Evolutionary conservation across 1,139 yeast species (phyloP).

Genomic region (Groenewaldozyma auringiensis): DNA sequence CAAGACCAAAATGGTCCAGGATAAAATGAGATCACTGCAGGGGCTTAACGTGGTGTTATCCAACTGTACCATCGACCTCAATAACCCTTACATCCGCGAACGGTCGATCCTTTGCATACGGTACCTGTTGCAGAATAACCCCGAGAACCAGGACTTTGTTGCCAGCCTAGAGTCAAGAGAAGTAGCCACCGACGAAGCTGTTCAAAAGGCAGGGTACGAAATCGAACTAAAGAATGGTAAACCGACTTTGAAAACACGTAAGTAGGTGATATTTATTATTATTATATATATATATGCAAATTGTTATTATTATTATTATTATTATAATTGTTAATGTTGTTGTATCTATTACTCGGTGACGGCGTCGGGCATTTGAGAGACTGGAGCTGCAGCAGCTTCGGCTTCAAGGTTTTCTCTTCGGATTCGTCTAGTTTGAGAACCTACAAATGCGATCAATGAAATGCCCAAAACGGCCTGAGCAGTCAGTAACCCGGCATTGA

Average conservation of each 20-base stretch:
- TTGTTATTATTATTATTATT: background rate
- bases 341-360: background rate
- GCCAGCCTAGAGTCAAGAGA: conserved; percentile 53
- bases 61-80: conserved; percentile 76
- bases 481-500: conserved; percentile 49
- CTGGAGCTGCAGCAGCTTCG: conserved; percentile 56
- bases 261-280: background rate
- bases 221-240: conserved; percentile 51
- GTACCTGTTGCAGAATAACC: conserved; percentile 55
- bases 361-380: conserved; percentile 41
- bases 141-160: conserved; percentile 65
- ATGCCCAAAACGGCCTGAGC: conserved; percentile 51
- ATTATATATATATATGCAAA: background rate
- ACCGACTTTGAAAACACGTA: conserved; percentile 33
- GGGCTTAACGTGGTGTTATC: conserved; percentile 69
- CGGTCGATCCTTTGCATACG: conserved; percentile 72
- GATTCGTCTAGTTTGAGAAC: conserved; percentile 43
- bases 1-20: conserved; percentile 41
- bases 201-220: conserved; percentile 53
- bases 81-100: conserved; percentile 84
- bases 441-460: conserved; percentile 45
- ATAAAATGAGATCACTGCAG: conserved; percentile 53
- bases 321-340: too few relatives aligned
- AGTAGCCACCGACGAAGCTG: conserved; percentile 41
- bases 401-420: conserved; percentile 48